These are phyloP conservation scores for Mycosphaerelloides madeirae DNA, from an alignment of 2,329 filamentous ascomycete species.

Conservation along the genomic window DNA sequence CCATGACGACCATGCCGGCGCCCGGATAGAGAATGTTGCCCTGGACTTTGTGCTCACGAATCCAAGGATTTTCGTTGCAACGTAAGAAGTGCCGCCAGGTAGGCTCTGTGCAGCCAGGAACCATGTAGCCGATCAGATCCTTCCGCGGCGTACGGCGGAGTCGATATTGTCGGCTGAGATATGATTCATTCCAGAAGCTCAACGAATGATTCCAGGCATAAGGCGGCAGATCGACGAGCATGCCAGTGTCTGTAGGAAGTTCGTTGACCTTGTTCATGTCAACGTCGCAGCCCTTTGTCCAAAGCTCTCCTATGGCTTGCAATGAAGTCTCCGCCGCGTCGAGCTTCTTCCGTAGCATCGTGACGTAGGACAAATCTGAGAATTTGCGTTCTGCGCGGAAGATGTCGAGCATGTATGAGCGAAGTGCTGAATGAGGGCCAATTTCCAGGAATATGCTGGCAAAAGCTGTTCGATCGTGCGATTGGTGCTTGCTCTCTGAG, in stretches of 20 bases:
- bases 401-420: background rate
- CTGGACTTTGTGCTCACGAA: constrained; percentile 19
- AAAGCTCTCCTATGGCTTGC: background rate
- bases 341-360: background rate
- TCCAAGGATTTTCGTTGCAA: constrained; percentile 21
- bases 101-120: background rate
- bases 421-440: constrained; percentile 2
- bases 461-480: background rate
- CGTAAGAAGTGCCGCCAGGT: constrained; percentile 18
- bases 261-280: background rate
- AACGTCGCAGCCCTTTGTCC: background rate
- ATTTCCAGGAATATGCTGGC: background rate
- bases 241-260: background rate
- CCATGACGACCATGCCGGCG: constrained; percentile 15
- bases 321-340: background rate
- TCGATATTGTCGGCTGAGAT: background rate
- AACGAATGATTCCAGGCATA: background rate
- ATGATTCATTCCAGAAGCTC: constrained; percentile 7
- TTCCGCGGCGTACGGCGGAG: background rate
- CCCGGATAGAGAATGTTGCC: constrained; percentile 13
- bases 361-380: background rate
- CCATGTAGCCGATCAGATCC: background rate
- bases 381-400: background rate
- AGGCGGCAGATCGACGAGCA: constrained; percentile 1
- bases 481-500: background rate